Percentiles rank a stretch among this genome's conserved stretches.
phyloP scores from a whole-genome alignment of 2,329 filamentous ascomycete genomes.

The Huntiella abstrusa region DNA sequence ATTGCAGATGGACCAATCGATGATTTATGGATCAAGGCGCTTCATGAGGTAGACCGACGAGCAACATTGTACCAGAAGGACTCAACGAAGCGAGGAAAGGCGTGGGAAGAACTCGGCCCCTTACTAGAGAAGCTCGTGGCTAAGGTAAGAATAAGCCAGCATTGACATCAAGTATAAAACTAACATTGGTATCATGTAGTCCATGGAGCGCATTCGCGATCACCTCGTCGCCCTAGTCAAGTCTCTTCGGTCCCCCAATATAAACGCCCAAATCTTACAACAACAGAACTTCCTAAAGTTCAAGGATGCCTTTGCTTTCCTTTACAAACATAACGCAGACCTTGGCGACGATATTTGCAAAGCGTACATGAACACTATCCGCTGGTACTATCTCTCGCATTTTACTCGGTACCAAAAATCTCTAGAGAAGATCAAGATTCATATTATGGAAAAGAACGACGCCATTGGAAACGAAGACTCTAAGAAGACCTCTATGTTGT shows the following conservation, averaged over 20 bases:
- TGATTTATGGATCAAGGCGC: constrained; percentile 65
- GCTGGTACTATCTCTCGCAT: constrained; percentile 90
- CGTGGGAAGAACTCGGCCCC: constrained; percentile 66
- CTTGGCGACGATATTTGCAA: constrained; percentile 78
- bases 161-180: neutral
- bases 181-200: constrained; percentile 26
- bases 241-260: constrained; percentile 78
- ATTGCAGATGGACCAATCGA: constrained; percentile 82
- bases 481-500: constrained; percentile 42
- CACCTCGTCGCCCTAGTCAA: constrained; percentile 91
- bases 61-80: constrained; percentile 53
- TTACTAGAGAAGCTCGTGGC: constrained; percentile 67
- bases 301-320: constrained; percentile 72
- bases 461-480: constrained; percentile 59
- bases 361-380: constrained; percentile 96
- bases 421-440: constrained; percentile 67
- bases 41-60: constrained; percentile 70
- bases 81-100: constrained; percentile 48
- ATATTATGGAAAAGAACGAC: constrained; percentile 66
- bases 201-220: constrained; percentile 84
- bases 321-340: constrained; percentile 62
- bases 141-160: constrained; percentile 35
- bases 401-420: constrained; percentile 76
- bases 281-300: constrained; percentile 79
- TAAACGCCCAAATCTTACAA: constrained; percentile 93